Base-by-base conservation (phyloP, 352 stramenopile genomes). In the Elongisporangium senticosum region DNA sequence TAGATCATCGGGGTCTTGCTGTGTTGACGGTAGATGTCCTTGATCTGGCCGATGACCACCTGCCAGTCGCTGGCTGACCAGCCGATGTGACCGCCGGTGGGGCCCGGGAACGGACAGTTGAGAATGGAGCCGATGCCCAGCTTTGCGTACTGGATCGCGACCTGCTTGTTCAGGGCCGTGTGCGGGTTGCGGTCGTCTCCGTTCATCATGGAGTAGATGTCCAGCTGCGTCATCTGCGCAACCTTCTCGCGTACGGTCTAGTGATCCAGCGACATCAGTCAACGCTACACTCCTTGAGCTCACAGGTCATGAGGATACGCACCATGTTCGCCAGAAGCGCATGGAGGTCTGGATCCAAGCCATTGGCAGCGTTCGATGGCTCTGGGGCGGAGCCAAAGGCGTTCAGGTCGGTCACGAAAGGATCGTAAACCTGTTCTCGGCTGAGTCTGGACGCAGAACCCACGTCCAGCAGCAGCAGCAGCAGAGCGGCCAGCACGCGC, bases 201-300 rank as follows among this genome's bases (percentile, higher is more conserved):
- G 55, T 89, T 71, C 62, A 89, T 66, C 67, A 95, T 74, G 33
- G 89, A 82, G 55, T 94, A 83, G 57, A 97, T 93, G 59, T 96
- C 88, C 63, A 97, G 81, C 68, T 97, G 88, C 22, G 86, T 89
- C 88, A 97, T 96, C 62, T 97, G 88, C 49, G 83, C 86, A 54
- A 92, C 67, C 56, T 87, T 89, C 65, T 87, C 71, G 0, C 61
- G 73, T 3, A 89, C 49, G 7, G 75, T 83, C 79, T 86, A 69
- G 37, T 69, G 74, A 15, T 57, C 61, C n/a, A 74, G 15, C 37
- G 13, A 1, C 33, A 43, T 15, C 2, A 10, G 33, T 43, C 33
- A 14, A 43, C 23, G 23, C 23, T n/a, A n/a, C 23, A 2, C 23
- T 43, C 1, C 10, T 43, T 4, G 28, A 39, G 7, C 28, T 13